Base-by-base conservation (phyloP, 2,329 filamentous ascomycete genomes). In the Penicillium sp. region DNA sequence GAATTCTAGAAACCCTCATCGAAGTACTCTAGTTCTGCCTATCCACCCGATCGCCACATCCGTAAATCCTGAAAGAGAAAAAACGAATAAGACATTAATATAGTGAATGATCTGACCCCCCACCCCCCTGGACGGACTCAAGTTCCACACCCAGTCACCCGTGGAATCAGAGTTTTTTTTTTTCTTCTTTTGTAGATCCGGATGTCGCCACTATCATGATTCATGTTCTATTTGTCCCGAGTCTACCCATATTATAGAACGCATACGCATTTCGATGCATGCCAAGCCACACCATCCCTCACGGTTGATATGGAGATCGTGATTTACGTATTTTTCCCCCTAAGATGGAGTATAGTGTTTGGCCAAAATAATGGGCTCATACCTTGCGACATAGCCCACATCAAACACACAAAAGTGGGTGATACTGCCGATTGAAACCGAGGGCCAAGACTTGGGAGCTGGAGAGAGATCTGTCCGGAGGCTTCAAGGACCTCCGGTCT, bases 21-120 rank as follows among this genome's bases (percentile, higher is more conserved):
- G 60, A 64, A 66, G 57, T 47, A 58, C 50, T 27, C 38, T 53
- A 54, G 48, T 50, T 52, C 40, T 33, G 19, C 47, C 19, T 27
- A 45, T 50, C 57, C 43, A 55, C 50, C 51, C 35, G 63, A 64
- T 65, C 63, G 63, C 63, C 63, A 64, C 63, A 62, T 53, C 62
- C 56, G 59, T 38, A 25, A 51, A 41, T 23, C 19, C 19, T 40
- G 21, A 33, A 42, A 37, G 38, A 40, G 45, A 46, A 52, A 25
- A n/a, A 15, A 10, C n/a, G 12, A 25, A 15, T 23, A 23, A 17
- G 21, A 25, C 21, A 31, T 17, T 12, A 41, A 43, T 43, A 25
- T 8, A 8, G 7, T 23, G 21, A 25, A 40, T 48, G 38, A 52
- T 48, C 35, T 38, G 19, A 49, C 27, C 13, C 31, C 31, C 50